phyloP scores from a whole-genome alignment of 371 early-diverging fungal species.

The Syncephalastrum sp. region DNA sequence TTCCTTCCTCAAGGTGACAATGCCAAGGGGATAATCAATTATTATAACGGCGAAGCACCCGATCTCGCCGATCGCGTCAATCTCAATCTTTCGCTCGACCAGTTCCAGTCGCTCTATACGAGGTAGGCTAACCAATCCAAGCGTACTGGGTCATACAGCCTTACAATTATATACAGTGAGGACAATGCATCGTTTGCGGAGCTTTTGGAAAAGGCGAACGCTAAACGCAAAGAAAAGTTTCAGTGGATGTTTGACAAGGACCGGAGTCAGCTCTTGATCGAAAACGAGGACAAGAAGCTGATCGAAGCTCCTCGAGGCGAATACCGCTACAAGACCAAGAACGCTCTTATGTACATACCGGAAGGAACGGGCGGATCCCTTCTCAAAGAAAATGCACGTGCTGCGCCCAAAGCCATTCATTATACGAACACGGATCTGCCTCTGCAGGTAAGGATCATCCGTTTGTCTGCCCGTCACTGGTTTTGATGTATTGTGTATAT shows the following conservation, averaged over 20 bases:
- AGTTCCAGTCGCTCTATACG: conserved; percentile 77
- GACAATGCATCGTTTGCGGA: conserved; percentile 82
- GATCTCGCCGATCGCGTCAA: conserved; percentile 41
- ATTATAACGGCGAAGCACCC: conserved; percentile 28
- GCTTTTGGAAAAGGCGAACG: conserved; percentile 64
- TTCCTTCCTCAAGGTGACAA: not conserved
- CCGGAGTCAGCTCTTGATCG: conserved; percentile 27
- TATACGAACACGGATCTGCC: conserved; percentile 54
- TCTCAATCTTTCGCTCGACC: conserved; percentile 50
- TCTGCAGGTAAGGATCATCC: too few relatives aligned
- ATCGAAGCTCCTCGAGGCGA: conserved; percentile 37
- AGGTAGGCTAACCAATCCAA: conserved; percentile 25
- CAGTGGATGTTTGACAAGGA: conserved; percentile 75
- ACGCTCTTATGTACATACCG: conserved; percentile 67
- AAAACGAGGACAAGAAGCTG: conserved; percentile 12
- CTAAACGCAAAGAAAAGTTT: conserved; percentile 56
- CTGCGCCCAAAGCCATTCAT: conserved; percentile 52
- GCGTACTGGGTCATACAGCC: not conserved
- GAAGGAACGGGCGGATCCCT: conserved; percentile 42
- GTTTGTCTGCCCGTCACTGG: too few relatives aligned
- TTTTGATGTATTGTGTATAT: too few relatives aligned
- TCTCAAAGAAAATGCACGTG: conserved; percentile 38
- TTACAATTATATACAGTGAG: conserved; percentile 45
- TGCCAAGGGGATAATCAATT: conserved; percentile 21
- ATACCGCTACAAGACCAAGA: conserved; percentile 55